phyloP scores from a whole-genome alignment of 2,329 filamentous ascomycete species.

The Aspergillus sp. region DNA sequence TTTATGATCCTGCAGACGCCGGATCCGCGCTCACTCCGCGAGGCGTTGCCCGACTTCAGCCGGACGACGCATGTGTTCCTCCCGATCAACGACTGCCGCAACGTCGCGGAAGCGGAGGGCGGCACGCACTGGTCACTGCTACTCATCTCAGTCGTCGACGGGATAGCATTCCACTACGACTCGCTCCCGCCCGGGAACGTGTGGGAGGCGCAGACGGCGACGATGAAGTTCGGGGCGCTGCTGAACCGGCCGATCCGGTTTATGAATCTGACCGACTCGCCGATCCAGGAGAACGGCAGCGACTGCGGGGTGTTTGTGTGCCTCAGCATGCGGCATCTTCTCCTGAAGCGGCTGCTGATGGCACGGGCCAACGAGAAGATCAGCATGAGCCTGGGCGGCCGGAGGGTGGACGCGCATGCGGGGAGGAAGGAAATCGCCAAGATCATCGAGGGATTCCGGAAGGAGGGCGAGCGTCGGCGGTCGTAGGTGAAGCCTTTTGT shows the following conservation, averaged over 20 bases:
- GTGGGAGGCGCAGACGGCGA: slow-evolving; percentile 60
- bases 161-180: slow-evolving; percentile 94
- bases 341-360: slow-evolving; percentile 70
- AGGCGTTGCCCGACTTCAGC: slow-evolving; percentile 70
- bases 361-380: slow-evolving; percentile 78
- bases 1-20: slow-evolving; percentile 75
- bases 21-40: slow-evolving; percentile 48
- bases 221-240: slow-evolving; percentile 59
- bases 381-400: slow-evolving; percentile 84
- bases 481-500: slow-evolving; percentile 50
- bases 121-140: slow-evolving; percentile 93
- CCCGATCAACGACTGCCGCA: slow-evolving; percentile 81
- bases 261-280: slow-evolving; percentile 72
- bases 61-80: slow-evolving; percentile 87
- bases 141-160: slow-evolving; percentile 78
- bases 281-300: slow-evolving; percentile 82
- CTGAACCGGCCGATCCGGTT: slow-evolving; percentile 60
- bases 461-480: slow-evolving; percentile 75
- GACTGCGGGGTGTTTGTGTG: slow-evolving; percentile 97
- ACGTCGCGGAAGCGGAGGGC: slow-evolving; percentile 68
- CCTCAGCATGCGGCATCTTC: slow-evolving; percentile 85
- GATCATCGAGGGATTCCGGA: slow-evolving; percentile 77
- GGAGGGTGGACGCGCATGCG: slow-evolving; percentile 68
- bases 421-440: slow-evolving; percentile 84
- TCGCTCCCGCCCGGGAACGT: slow-evolving; percentile 69